A percentile compares a stretch with the other conserved stretches of the same genome.
Evolutionary conservation across 805 yeast species (phyloP).

Genomic region (Metschnikowia kofuensis): DNA sequence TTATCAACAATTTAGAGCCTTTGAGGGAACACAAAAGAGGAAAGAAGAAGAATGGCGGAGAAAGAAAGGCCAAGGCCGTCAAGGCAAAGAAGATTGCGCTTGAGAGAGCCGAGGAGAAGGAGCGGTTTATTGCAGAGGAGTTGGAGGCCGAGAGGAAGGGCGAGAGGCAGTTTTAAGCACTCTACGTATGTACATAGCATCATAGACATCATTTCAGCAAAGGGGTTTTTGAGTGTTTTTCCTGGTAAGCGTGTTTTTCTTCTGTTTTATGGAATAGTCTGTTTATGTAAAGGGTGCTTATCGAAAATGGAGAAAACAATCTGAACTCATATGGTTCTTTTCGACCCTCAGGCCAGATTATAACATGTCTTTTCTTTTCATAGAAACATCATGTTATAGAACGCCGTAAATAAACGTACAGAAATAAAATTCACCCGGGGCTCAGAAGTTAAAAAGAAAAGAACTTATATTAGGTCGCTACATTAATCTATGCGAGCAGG

Average conservation of each 20-base stretch:
- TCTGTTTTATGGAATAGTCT: background rate
- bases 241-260: background rate
- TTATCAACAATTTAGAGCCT: constrained; percentile 51
- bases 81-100: constrained; percentile 59
- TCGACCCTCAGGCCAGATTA: no score
- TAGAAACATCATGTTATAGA: no score
- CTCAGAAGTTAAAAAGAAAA: no score
- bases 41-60: constrained; percentile 83
- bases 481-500: no score
- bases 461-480: no score
- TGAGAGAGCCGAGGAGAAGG: constrained; percentile 53
- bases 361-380: no score
- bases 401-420: no score
- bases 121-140: constrained; percentile 33
- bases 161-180: constrained; percentile 37
- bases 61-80: constrained; percentile 62
- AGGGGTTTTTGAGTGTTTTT: background rate
- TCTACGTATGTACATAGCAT: constrained; percentile 7
- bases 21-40: constrained; percentile 59
- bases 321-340: no score
- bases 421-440: no score
- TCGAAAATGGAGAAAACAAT: no score
- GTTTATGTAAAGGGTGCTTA: no score
- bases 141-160: constrained; percentile 41
- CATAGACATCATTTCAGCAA: background rate